Conservation (phyloP, 345 rosid species). For the Eucalyptus fibrosa region DNA sequence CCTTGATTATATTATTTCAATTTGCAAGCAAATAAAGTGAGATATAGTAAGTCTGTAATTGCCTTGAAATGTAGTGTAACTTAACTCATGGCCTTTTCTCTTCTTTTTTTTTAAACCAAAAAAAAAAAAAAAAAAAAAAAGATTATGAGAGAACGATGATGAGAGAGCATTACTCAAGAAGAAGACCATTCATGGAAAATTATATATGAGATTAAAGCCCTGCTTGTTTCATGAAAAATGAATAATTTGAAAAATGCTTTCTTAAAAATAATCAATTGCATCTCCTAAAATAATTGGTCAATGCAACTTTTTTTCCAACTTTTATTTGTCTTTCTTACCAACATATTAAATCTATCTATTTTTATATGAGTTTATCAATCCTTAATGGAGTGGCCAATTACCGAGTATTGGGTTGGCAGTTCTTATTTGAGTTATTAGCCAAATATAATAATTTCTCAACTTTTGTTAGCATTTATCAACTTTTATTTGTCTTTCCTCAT, state of each 20-base stretch:
- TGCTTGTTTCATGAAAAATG: accelerated
- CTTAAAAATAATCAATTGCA: neutral
- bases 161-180: slow-evolving; percentile 41
- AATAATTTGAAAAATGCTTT: neutral
- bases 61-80: too few relatives aligned
- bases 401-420: neutral
- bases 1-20: neutral
- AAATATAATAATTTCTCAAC: neutral
- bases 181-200: slow-evolving; percentile 44
- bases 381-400: neutral
- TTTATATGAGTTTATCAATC: neutral
- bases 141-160: neutral
- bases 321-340: neutral
- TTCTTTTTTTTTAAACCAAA: too few relatives aligned
- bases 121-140: too few relatives aligned
- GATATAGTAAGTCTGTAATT: neutral
- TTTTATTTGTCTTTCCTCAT: neutral
- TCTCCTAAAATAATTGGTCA: neutral
- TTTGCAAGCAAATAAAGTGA: neutral
- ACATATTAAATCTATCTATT: neutral
- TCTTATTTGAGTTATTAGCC: neutral
- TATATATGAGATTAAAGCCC: slow-evolving; percentile 5
- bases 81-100: neutral
- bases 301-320: neutral
- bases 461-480: neutral